Base-by-base conservation (phyloP, 306 rosid species). In the Citrullus mucosospermus region DNA sequence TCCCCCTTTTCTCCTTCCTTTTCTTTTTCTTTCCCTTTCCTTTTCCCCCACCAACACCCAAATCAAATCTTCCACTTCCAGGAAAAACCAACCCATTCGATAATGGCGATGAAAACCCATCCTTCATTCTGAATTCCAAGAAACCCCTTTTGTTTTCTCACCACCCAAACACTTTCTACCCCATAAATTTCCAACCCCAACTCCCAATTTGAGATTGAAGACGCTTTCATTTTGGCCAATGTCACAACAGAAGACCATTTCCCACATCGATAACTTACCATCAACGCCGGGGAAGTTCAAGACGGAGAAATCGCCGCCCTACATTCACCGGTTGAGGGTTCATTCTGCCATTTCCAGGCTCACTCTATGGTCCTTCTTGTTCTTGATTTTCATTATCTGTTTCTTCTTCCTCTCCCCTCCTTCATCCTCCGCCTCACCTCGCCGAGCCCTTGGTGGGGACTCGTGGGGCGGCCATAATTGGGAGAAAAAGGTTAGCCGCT, bases 271-370 rank as follows among this genome's bases (percentile, higher is more conserved):
- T 22, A 60, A 85, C 68, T 69, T 81, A 8, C 97, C 97, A 8
- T 91, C 97, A 15, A 88, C 98, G 15, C 97, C 96, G 9, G 97
- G 92, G 8, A 93, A 93, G 81, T 82, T 85, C 79, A 93, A 93
- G 84, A 83, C 87, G 15, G 90, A 93, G n/a, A 93, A 89, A 82
- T 62, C 84, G 4, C 78, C 86, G 15, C 87, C 89, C 8, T 91
- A 78, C 82, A 54, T 82, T 75, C 88, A 91, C 76, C 93, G 96
- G 18, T 79, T 91, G 59, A 84, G 96, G 6, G 41, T 91, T 57
- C 86, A 86, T 54, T 71, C 90, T 11, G 75, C 86, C 16, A 68
- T 88, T 39, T 89, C 95, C 55, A 87, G 82, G 59, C 84, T 90
- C 71, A 87, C 93, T 0, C 81, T 93, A 80, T 86, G 86, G 79